These are phyloP conservation scores for Pythium monospermum DNA, from an alignment of 352 stramenopile genomes.

Conservation along the genomic window DNA sequence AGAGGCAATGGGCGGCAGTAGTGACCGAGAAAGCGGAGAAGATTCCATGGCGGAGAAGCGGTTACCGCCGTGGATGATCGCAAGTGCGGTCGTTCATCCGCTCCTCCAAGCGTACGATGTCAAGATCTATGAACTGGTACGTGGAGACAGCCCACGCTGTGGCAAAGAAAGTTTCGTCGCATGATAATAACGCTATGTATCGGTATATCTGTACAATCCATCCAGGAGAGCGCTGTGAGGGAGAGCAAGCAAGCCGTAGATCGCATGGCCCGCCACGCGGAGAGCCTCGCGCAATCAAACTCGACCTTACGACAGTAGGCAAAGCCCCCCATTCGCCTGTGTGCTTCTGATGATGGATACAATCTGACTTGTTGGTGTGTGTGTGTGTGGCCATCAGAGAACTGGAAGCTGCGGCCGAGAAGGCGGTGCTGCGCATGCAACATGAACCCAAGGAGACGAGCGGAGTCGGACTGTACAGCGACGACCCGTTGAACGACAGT, in stretches of 20 bases:
- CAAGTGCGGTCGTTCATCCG: slow-evolving; percentile 67
- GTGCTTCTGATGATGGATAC: no score
- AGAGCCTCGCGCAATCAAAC: slow-evolving; percentile 62
- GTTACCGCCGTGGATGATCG: slow-evolving; percentile 54
- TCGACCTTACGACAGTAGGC: slow-evolving; percentile 61
- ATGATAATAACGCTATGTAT: background rate
- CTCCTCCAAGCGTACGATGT: slow-evolving; percentile 73
- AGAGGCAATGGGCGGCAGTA: background rate
- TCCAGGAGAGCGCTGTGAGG: slow-evolving; percentile 37
- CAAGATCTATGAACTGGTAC: slow-evolving; percentile 48
- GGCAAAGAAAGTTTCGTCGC: background rate
- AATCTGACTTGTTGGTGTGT: no score
- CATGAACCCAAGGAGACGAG: slow-evolving; percentile 33
- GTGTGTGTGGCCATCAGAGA: slow-evolving; percentile 32
- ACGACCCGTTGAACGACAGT: slow-evolving; percentile 36
- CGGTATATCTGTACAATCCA: background rate
- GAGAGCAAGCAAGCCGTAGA: slow-evolving; percentile 66
- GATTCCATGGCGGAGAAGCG: slow-evolving; percentile 19
- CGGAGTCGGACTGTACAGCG: slow-evolving; percentile 9
- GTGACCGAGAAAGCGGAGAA: slow-evolving; percentile 15
- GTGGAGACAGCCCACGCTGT: background rate
- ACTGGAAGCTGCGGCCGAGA: slow-evolving; percentile 50
- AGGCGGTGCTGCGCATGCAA: slow-evolving; percentile 45
- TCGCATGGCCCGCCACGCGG: slow-evolving; percentile 35
- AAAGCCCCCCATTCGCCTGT: no score